Conservation (phyloP, 495 filamentous ascomycete species). For the Pseudotulostoma volvatum region DNA sequence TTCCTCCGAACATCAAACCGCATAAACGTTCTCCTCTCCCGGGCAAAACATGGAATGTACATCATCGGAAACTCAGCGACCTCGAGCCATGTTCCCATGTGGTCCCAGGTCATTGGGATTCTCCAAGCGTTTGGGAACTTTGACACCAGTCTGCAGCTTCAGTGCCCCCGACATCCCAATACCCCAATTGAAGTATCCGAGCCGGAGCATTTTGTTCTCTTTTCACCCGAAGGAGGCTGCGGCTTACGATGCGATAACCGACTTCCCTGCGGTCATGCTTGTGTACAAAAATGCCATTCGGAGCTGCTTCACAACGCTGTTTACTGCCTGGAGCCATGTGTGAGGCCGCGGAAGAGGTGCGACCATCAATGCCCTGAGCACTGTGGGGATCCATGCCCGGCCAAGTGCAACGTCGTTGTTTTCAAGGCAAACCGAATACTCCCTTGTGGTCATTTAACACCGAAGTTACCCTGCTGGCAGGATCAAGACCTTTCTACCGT, state of each 20-base stretch:
- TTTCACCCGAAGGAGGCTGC: conserved; percentile 53
- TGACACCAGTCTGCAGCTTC: conserved; percentile 37
- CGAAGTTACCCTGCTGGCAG: conserved; percentile 35
- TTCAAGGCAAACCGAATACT: conserved; percentile 24
- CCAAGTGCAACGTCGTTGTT: conserved; percentile 27
- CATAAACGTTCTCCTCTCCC: conserved; percentile 52
- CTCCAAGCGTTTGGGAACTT: conserved; percentile 33
- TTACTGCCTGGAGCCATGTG: conserved; percentile 39
- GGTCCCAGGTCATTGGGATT: conserved; percentile 41
- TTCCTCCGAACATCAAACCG: conserved; percentile 58
- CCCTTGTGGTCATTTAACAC: conserved; percentile 42
- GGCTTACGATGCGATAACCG: conserved; percentile 32
- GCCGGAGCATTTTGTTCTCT: conserved; percentile 41
- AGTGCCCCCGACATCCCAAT: conserved; percentile 48
- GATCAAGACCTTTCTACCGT: conserved; percentile 23
- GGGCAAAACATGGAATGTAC: conserved; percentile 67
- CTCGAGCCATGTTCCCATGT: conserved; percentile 42
- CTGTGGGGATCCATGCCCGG: conserved; percentile 36
- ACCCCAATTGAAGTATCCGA: conserved; percentile 31
- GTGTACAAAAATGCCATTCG: conserved; percentile 46
- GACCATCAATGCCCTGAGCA: conserved; percentile 35
- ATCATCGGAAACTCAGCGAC: conserved; percentile 52
- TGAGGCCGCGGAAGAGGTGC: conserved; percentile 28
- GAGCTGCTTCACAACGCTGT: conserved; percentile 40
- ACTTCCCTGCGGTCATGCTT: conserved; percentile 49